Evolutionary conservation across 2,329 filamentous ascomycete species (phyloP), one percentile per base, ranked within the genome.

Genomic region (Ciborinia camelliae): DNA sequence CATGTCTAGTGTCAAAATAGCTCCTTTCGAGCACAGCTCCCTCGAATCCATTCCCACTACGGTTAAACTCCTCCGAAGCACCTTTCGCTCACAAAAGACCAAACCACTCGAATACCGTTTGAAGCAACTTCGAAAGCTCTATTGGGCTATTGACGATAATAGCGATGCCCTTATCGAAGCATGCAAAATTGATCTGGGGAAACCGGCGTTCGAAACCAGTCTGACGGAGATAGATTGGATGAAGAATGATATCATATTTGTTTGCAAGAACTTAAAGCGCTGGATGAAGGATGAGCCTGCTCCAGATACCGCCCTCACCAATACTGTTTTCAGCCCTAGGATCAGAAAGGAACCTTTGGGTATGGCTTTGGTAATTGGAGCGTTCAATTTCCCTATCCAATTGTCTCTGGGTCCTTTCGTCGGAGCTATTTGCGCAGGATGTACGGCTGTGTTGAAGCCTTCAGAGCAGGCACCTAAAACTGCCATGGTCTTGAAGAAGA

Each of bases 341-440:
- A 88, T 96, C 75, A 83, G 88, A 69, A 96, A 96, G 79, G 94
- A 98, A 74, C 95, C 95, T 1, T 77, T 97, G 65, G 95, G 95
- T 43, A 81, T 87, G 48, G 86, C 91, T 14, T 81, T 98, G 71
- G 86, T 97, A 73, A 96, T 98, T 74, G 92, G 92, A 65, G 87
- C 95, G 51, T 98, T 91, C 85, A 99, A 99, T 81, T 97, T 93
- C 77, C 95, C 95, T 60, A 81, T 97, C 76, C 88, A 93, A 78
- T 83, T 98, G 51, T 86, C 87, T 45, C 76, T 98, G 48, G 84
- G 86, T 1, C 92, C 94, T 2, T 77, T 96, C 67, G 85, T 97
- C 68, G 95, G 94, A 65, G 95, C 94, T 73, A 97, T 99, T 72
- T 87, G 91, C 51, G 94, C 92, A 10, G 95, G 95, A 61, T 97